Evolutionary conservation across 345 rosid genomes (phyloP).

Genomic region (Brassica carinata): DNA sequence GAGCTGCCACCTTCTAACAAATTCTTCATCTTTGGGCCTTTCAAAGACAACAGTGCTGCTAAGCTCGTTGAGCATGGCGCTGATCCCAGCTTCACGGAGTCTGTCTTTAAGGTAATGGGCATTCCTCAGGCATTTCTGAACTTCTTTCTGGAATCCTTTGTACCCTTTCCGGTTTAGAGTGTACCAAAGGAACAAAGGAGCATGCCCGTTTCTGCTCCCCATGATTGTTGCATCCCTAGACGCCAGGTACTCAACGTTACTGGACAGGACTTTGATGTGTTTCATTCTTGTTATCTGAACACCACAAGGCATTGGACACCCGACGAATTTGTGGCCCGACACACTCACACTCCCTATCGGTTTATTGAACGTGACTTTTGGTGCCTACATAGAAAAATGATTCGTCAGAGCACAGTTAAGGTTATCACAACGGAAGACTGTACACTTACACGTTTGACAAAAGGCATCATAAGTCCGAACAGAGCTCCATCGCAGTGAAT

Average conservation of each 20-base stretch:
- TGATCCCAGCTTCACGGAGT: constrained; percentile 64
- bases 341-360: constrained; percentile 97
- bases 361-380: constrained; percentile 86
- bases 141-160: constrained; percentile 93
- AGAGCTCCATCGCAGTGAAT: constrained; percentile 98
- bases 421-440: not conserved
- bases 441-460: constrained; percentile 77
- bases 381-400: constrained; percentile 55
- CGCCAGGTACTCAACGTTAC: constrained; percentile 89
- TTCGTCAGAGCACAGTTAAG: not conserved
- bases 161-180: constrained; percentile 89
- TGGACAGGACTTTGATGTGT: constrained; percentile 80
- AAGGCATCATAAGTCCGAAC: constrained; percentile 99
- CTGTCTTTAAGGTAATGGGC: constrained; percentile 86
- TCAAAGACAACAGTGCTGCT: constrained; percentile 97
- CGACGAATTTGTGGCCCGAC: constrained; percentile 92
- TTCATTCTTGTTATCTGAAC: constrained; percentile 89
- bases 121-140: constrained; percentile 88
- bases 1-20: constrained; percentile 92
- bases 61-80: constrained; percentile 93
- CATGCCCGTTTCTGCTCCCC: constrained; percentile 99
- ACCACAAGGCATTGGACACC: constrained; percentile 99
- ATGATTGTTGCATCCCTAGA: constrained; percentile 98
- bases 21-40: constrained; percentile 86
- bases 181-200: constrained; percentile 96